phyloP scores from a whole-genome alignment of 169 alveolate species.

The Eimeria praecox region DNA sequence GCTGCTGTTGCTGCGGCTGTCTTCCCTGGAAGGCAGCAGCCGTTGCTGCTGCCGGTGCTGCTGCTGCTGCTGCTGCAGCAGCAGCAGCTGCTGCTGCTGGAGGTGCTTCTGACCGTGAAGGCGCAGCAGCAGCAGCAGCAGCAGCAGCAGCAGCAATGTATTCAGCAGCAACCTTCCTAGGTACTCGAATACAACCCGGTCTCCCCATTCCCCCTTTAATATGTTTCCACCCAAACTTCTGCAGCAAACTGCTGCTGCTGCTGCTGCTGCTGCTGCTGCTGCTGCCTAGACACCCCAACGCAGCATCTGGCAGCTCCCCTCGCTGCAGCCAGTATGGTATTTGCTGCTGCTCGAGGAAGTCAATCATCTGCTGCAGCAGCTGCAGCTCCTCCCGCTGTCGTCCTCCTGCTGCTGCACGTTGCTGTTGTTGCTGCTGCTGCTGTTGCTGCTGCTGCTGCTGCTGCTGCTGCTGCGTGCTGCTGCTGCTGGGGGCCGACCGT shows the following conservation, averaged over 20 bases:
- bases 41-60: background rate
- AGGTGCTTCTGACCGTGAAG: background rate
- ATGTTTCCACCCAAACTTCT: slow-evolving; percentile 21
- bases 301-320: slow-evolving; percentile 41
- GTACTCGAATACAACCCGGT: background rate
- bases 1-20: slow-evolving; percentile 34
- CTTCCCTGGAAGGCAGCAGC: background rate
- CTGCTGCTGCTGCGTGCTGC: too few species aligned
- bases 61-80: slow-evolving; percentile 8
- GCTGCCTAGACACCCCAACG: too few species aligned
- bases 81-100: slow-evolving; percentile 45
- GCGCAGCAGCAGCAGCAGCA: too few species aligned
- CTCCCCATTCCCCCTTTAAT: slow-evolving; percentile 4
- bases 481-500: too few species aligned
- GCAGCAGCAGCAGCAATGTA: slow-evolving; percentile 22
- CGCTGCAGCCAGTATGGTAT: slow-evolving; percentile 31
- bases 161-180: background rate
- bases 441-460: background rate
- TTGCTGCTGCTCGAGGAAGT: background rate
- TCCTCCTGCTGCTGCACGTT: too few species aligned
- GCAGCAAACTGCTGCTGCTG: slow-evolving; percentile 35
- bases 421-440: background rate
- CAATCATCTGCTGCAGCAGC: slow-evolving; percentile 1
- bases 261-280: slow-evolving; percentile 19
- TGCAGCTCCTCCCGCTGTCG: slow-evolving; percentile 8